phyloP scores from a whole-genome alignment of 805 yeast species.

The Wickerhamomyces strasburgensis region DNA sequence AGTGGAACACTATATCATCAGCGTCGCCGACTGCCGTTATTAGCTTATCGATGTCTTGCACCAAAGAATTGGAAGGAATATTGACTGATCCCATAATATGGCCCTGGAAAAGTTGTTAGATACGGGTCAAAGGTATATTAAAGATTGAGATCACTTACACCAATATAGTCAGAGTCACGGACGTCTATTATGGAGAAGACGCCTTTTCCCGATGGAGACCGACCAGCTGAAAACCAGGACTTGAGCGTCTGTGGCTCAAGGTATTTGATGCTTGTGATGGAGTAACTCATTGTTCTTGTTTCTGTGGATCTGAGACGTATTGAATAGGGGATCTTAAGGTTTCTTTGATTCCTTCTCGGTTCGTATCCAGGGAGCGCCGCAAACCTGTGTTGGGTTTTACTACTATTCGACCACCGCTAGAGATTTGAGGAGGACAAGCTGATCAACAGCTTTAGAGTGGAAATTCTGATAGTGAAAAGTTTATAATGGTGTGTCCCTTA shows the following conservation, averaged over 20 bases:
- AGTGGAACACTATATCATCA: conserved; percentile 74
- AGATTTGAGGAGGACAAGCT: too few species aligned
- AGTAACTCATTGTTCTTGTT: conserved; percentile 8
- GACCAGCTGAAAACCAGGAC: conserved; percentile 40
- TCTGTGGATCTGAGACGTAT: not conserved
- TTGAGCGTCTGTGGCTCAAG: conserved; percentile 41
- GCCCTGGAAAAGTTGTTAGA: conserved; percentile 36
- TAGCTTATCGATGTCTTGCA: conserved; percentile 31
- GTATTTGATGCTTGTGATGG: conserved; percentile 38
- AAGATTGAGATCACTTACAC: conserved; percentile 36
- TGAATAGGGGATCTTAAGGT: not conserved
- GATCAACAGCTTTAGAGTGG: too few species aligned
- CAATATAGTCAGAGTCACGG: conserved; percentile 75
- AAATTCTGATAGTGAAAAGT: too few species aligned
- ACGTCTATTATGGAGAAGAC: conserved; percentile 69
- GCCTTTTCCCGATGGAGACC: conserved; percentile 33
- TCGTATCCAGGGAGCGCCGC: too few species aligned
- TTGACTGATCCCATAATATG: conserved; percentile 55
- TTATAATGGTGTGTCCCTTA: too few species aligned
- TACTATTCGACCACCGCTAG: too few species aligned
- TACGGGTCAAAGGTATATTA: not conserved
- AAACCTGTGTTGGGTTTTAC: too few species aligned
- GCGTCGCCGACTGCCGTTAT: conserved; percentile 15
- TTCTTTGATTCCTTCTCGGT: too few species aligned
- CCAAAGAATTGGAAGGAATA: conserved; percentile 43